phyloP scores from a whole-genome alignment of 352 stramenopile genomes.

The Pythium rishiriense region DNA sequence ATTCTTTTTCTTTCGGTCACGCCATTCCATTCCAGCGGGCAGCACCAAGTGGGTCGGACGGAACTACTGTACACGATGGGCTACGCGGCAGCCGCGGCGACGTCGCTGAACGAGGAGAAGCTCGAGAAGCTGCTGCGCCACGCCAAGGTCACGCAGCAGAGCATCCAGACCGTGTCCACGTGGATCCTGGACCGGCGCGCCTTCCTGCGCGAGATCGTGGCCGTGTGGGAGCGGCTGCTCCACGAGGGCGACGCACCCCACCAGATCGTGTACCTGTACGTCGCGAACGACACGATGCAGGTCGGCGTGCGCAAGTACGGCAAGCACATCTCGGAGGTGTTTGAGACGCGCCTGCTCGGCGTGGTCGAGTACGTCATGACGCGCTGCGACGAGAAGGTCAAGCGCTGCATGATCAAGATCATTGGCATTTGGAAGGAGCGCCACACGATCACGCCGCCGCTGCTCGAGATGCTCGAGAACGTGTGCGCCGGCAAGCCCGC shows the following conservation, averaged over 20 bases:
- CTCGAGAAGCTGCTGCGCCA: constrained; percentile 64
- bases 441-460: constrained; percentile 44
- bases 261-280: constrained; percentile 84
- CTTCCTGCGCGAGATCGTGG: constrained; percentile 60
- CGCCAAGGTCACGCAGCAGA: constrained; percentile 79
- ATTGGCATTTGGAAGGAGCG: constrained; percentile 86
- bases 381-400: constrained; percentile 74
- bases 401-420: constrained; percentile 85
- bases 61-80: constrained; percentile 21
- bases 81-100: constrained; percentile 12
- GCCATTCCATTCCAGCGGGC: not conserved
- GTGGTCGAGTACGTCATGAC: constrained; percentile 69
- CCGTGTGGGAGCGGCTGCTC: constrained; percentile 56
- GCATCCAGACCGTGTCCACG: constrained; percentile 75
- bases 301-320: constrained; percentile 81
- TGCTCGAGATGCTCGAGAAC: constrained; percentile 73
- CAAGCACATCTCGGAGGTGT: constrained; percentile 61
- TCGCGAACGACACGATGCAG: constrained; percentile 87
- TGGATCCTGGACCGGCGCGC: constrained; percentile 77
- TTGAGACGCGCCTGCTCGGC: constrained; percentile 57
- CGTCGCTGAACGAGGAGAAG: constrained; percentile 44
- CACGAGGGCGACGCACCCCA: constrained; percentile 50
- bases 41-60: not conserved
- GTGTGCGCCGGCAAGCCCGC: constrained; percentile 68
- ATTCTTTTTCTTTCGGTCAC: constrained; percentile 8